These are phyloP conservation scores for Monosporascus sp. DNA, from an alignment of 2,329 filamentous ascomycete species.

Conservation along the genomic window DNA sequence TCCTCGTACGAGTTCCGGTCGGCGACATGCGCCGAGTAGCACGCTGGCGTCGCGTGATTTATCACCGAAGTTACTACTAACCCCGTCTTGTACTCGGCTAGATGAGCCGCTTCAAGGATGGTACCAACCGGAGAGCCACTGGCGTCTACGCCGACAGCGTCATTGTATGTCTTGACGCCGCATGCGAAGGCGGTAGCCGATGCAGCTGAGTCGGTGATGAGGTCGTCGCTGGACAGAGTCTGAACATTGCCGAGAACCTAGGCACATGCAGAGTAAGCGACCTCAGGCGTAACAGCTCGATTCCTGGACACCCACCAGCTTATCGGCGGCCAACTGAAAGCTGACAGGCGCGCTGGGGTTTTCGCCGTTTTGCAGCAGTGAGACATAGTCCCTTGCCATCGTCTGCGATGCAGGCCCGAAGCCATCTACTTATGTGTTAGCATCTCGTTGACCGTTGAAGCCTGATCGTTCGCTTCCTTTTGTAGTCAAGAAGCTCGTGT, in stretches of 20 bases:
- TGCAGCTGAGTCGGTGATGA: slow-evolving; percentile 36
- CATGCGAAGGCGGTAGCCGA: slow-evolving; percentile 34
- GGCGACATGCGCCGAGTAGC: slow-evolving; percentile 29
- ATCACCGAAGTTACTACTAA: slow-evolving; percentile 36
- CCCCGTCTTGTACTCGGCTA: slow-evolving; percentile 34
- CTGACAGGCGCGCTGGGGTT: slow-evolving; percentile 11
- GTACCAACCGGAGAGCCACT: slow-evolving; percentile 31
- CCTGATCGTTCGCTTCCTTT: too few relatives aligned
- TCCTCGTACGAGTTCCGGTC: slow-evolving; percentile 29
- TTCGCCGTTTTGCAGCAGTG: slow-evolving; percentile 15
- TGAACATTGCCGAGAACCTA: slow-evolving; percentile 23
- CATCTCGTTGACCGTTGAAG: too few relatives aligned
- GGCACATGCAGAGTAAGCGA: too few relatives aligned
- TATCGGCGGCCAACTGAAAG: slow-evolving; percentile 15
- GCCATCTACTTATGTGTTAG: background rate
- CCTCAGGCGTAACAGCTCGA: too few relatives aligned
- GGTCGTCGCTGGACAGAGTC: slow-evolving; percentile 25
- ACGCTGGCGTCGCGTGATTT: slow-evolving; percentile 30
- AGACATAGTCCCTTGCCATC: slow-evolving; percentile 23
- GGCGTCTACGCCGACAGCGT: slow-evolving; percentile 29
- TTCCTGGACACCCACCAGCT: slow-evolving; percentile 7
- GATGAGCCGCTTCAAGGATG: slow-evolving; percentile 34
- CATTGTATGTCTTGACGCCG: slow-evolving; percentile 34
- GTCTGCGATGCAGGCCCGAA: slow-evolving; percentile 26
- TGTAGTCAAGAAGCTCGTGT: too few relatives aligned